phyloP scores from a whole-genome alignment of 140 eudicot species.

The Senecio squalidus region DNA sequence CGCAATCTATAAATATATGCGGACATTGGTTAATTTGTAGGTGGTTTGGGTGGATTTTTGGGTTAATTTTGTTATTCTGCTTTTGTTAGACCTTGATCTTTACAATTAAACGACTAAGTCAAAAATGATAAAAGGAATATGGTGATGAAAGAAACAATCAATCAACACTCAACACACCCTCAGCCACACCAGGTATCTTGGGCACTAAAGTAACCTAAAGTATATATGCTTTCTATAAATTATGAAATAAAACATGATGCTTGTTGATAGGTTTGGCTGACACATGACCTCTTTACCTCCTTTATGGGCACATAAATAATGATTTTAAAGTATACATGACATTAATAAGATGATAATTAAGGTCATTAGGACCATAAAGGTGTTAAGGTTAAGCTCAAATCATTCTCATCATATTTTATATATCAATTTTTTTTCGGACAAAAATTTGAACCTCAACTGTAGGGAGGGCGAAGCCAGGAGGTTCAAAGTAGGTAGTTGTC shows the following conservation, averaged over 20 bases:
- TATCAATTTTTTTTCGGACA: too few relatives aligned
- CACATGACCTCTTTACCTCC: slow-evolving; percentile 10
- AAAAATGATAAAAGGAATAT: not conserved
- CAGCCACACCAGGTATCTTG: slow-evolving; percentile 4
- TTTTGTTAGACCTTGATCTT: too few relatives aligned
- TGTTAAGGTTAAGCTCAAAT: slow-evolving; percentile 17
- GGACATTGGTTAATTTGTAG: too few relatives aligned
- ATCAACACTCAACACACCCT: not conserved
- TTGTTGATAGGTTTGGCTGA: not conserved
- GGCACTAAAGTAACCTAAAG: slow-evolving; percentile 17
- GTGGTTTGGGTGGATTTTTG: too few relatives aligned
- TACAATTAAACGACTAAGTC: not conserved
- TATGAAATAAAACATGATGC: not conserved
- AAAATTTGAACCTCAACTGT: too few relatives aligned
- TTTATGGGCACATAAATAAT: slow-evolving; percentile 3
- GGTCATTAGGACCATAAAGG: slow-evolving; percentile 16
- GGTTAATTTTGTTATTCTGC: too few relatives aligned
- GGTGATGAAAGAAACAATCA: slow-evolving; percentile 13
- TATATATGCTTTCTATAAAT: slow-evolving; percentile 12
- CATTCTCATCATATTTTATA: slow-evolving; percentile 3
- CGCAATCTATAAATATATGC: too few relatives aligned
- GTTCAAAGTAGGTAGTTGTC: too few relatives aligned
- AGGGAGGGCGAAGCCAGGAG: too few relatives aligned
- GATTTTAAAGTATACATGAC: slow-evolving; percentile 1
- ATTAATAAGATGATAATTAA: not conserved